Percentiles rank a stretch among this genome's conserved stretches.
Evolutionary conservation across 2,329 filamentous ascomycete species (phyloP).

Genomic region (Trichothecium sympodiale): DNA sequence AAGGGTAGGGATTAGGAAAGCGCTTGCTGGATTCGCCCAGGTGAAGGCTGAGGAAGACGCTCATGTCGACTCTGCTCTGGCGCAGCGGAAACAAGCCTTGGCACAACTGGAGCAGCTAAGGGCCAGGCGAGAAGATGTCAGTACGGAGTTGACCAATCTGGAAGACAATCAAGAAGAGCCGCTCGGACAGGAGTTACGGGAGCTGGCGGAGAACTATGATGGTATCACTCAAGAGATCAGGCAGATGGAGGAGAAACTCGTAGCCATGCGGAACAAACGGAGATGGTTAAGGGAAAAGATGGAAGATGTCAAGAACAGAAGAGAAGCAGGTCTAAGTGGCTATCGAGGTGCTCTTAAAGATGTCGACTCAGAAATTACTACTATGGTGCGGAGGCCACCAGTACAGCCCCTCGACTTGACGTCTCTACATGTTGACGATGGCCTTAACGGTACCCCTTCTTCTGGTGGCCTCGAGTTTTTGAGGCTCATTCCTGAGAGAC

Average conservation of each 20-base stretch:
- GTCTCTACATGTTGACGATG: constrained; percentile 18
- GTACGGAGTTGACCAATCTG: constrained; percentile 39
- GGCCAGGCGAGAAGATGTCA: constrained; percentile 37
- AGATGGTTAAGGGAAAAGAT: constrained; percentile 49
- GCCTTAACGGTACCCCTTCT: constrained; percentile 11
- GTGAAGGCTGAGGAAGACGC: constrained; percentile 60
- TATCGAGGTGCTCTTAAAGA: constrained; percentile 58
- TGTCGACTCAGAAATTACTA: constrained; percentile 50
- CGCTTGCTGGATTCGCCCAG: constrained; percentile 52
- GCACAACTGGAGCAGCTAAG: constrained; percentile 43
- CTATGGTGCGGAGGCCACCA: constrained; percentile 47
- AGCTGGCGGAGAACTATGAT: constrained; percentile 43
- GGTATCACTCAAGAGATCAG: constrained; percentile 51
- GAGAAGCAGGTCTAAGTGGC: constrained; percentile 61
- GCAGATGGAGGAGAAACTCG: constrained; percentile 52
- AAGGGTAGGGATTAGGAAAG: constrained; percentile 50
- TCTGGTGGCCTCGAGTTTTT: constrained; percentile 42
- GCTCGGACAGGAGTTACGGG: constrained; percentile 48
- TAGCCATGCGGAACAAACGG: constrained; percentile 47
- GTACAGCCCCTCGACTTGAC: constrained; percentile 40
- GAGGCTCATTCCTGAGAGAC: constrained; percentile 48
- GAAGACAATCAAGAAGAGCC: constrained; percentile 45
- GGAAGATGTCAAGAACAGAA: constrained; percentile 49
- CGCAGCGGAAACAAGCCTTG: constrained; percentile 45
- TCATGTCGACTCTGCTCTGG: constrained; percentile 44